These are phyloP conservation scores for Geotrichum citri-aurantii DNA, from an alignment of 1,139 yeast species.

Conservation along the genomic window DNA sequence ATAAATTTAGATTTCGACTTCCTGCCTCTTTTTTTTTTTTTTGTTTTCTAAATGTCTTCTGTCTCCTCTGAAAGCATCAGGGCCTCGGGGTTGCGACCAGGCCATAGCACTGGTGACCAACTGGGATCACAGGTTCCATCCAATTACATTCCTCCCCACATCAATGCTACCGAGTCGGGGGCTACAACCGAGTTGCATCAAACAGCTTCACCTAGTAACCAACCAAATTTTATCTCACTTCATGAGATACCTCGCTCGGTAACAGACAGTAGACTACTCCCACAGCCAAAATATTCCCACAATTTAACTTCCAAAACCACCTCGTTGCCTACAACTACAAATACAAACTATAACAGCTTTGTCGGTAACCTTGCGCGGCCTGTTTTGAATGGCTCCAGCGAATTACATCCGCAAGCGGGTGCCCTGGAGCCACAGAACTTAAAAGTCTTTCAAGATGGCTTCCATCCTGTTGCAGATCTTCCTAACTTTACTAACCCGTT, in stretches of 20 bases:
- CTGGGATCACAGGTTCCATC: background rate
- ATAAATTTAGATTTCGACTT: background rate
- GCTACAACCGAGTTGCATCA: background rate
- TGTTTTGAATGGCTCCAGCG: background rate
- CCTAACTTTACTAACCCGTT: background rate
- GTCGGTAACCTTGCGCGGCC: background rate
- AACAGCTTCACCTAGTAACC: background rate
- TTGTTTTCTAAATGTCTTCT: background rate
- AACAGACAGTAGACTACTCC: background rate
- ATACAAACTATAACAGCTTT: background rate
- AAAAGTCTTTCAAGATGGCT: background rate
- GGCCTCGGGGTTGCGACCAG: background rate
- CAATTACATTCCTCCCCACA: background rate
- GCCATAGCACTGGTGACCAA: background rate
- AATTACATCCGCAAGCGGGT: background rate
- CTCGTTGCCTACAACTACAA: background rate
- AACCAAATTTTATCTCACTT: background rate
- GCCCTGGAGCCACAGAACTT: background rate
- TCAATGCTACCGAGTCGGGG: background rate
- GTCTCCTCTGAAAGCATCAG: background rate
- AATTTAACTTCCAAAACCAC: background rate
- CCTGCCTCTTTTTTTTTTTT: background rate
- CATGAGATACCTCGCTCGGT: background rate
- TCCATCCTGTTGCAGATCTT: background rate
- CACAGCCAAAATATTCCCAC: background rate